Conservation (phyloP, 495 filamentous ascomycete species). For the Lichina pygmaea region DNA sequence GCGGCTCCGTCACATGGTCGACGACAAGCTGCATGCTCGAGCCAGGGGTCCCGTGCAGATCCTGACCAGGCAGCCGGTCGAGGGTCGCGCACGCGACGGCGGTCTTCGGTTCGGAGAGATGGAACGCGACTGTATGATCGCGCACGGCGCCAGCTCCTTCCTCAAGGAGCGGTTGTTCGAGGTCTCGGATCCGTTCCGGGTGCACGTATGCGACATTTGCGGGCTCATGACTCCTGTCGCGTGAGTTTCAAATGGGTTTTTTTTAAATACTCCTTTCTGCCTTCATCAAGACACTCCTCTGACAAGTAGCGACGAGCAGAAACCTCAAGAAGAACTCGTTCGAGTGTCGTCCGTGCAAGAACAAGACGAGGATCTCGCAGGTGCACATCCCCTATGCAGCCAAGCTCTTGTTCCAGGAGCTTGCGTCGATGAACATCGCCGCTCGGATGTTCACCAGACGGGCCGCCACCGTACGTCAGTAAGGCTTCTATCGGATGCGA, state of each 20-base stretch:
- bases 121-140: slow-evolving; percentile 99
- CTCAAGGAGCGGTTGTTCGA: slow-evolving; percentile 93
- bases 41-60: slow-evolving; percentile 92
- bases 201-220: slow-evolving; percentile 97
- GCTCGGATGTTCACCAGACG: slow-evolving; percentile 82
- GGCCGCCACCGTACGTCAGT: slow-evolving; percentile 40
- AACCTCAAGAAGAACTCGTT: slow-evolving; percentile 83
- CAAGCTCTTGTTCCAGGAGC: slow-evolving; percentile 95
- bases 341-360: slow-evolving; percentile 91
- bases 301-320: slow-evolving; percentile 18
- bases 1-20: slow-evolving; percentile 95
- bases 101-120: slow-evolving; percentile 99
- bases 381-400: slow-evolving; percentile 94
- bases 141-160: slow-evolving; percentile 87
- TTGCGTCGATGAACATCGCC: slow-evolving; percentile 94
- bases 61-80: slow-evolving; percentile 89
- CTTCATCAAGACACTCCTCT: slow-evolving; percentile 4
- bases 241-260: slow-evolving; percentile 29
- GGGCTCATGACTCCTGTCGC: slow-evolving; percentile 97
- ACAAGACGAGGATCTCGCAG: slow-evolving; percentile 94
- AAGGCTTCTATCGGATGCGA: not conserved
- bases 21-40: slow-evolving; percentile 98
- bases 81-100: slow-evolving; percentile 91
- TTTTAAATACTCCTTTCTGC: not conserved
- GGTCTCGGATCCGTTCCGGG: slow-evolving; percentile 91